Evolutionary conservation across 352 stramenopile genomes (phyloP).

Genomic region (Phytopythium mirpurense): DNA sequence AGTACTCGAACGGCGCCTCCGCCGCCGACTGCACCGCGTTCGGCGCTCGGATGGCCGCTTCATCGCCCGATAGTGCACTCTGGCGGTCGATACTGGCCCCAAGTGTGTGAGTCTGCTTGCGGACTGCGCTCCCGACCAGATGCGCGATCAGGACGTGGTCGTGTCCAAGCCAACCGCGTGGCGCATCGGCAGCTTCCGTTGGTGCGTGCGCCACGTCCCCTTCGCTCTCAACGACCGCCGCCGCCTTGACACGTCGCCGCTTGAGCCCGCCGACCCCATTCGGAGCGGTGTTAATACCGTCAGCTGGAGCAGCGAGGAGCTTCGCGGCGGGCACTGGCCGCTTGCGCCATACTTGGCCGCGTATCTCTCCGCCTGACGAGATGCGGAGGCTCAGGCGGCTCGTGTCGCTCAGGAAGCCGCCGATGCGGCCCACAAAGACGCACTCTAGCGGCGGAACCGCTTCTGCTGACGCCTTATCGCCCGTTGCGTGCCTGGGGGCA

Average conservation of each 20-base stretch:
- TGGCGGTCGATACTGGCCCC: background rate
- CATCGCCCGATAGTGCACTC: too few relatives aligned
- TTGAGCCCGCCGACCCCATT: conserved; percentile 19
- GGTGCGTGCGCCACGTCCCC: background rate
- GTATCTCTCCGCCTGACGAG: conserved; percentile 24
- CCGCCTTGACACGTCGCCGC: conserved; percentile 12
- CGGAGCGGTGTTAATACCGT: accelerated
- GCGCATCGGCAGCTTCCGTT: background rate
- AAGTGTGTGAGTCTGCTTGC: background rate
- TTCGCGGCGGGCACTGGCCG: conserved; percentile 9
- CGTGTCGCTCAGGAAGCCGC: conserved; percentile 28
- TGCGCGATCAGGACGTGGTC: conserved; percentile 26
- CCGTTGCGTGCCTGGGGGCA: background rate
- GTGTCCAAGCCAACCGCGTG: background rate
- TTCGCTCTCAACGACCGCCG: background rate
- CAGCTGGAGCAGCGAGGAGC: background rate
- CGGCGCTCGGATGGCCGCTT: background rate
- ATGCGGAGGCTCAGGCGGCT: conserved; percentile 40
- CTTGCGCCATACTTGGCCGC: conserved; percentile 29
- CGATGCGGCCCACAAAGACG: conserved; percentile 44
- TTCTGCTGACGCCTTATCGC: background rate
- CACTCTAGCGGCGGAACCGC: conserved; percentile 18
- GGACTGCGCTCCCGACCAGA: conserved; percentile 22
- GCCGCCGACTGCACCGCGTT: background rate
- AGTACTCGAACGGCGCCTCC: conserved; percentile 23